Conservation (phyloP, 257 asterid genomes). For the Nicotiana tomentosiformis region DNA sequence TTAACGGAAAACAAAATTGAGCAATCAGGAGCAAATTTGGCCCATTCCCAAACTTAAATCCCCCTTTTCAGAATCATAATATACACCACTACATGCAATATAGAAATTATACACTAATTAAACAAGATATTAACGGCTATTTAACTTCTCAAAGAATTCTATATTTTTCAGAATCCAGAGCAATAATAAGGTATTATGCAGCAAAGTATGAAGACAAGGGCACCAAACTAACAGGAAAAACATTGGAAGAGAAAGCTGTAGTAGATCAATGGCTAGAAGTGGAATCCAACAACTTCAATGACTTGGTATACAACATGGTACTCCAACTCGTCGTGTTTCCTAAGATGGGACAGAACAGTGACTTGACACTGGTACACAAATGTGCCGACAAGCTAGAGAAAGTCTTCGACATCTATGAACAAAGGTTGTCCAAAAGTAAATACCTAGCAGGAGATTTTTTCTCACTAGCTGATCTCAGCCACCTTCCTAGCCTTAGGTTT, state of each 20-base stretch:
- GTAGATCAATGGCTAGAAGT: slow-evolving; percentile 93
- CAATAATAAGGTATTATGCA: slow-evolving; percentile 78
- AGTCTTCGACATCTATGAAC: slow-evolving; percentile 80
- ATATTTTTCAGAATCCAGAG: slow-evolving; percentile 62
- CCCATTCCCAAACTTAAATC: too few species aligned
- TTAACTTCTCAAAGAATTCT: too few species aligned
- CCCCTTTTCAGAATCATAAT: too few species aligned
- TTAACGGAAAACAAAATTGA: too few species aligned
- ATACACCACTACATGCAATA: too few species aligned
- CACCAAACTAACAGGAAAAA: slow-evolving; percentile 50
- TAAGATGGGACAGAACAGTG: slow-evolving; percentile 34
- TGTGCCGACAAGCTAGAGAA: slow-evolving; percentile 49
- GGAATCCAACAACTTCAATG: slow-evolving; percentile 73
- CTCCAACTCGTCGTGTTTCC: slow-evolving; percentile 67
- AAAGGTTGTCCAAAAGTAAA: slow-evolving; percentile 46
- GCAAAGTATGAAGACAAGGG: slow-evolving; percentile 41
- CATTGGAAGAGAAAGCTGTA: slow-evolving; percentile 66
- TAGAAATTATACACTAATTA: too few species aligned
- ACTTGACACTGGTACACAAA: slow-evolving; percentile 35
- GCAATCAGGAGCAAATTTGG: too few species aligned
- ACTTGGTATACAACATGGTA: slow-evolving; percentile 49
- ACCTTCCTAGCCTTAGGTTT: slow-evolving; percentile 60
- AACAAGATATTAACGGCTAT: too few species aligned
- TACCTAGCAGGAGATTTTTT: slow-evolving; percentile 65
- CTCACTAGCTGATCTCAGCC: slow-evolving; percentile 74